These are phyloP conservation scores for Begonia peltatifolia DNA, from an alignment of 306 rosid genomes.

Conservation along the genomic window DNA sequence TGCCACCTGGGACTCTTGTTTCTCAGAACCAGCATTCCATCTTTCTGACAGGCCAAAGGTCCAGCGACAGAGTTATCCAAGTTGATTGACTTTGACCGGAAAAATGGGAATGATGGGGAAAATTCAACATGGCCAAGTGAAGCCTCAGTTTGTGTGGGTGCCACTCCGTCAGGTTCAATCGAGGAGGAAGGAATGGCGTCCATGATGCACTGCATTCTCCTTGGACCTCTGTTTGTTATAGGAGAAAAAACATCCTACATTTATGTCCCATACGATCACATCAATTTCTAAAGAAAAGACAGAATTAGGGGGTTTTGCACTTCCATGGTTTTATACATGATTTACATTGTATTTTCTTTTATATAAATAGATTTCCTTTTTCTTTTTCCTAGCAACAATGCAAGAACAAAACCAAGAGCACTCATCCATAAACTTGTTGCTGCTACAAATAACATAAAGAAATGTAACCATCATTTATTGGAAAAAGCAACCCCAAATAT, in stretches of 20 bases:
- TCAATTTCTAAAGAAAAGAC: neutral
- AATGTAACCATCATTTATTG: no score
- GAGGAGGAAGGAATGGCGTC: slow-evolving; percentile 43
- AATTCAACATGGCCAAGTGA: slow-evolving; percentile 27
- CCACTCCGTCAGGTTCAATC: slow-evolving; percentile 52
- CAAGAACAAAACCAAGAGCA: neutral
- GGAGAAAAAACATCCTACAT: neutral
- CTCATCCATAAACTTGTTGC: no score
- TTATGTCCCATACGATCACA: neutral
- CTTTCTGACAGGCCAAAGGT: slow-evolving; percentile 31
- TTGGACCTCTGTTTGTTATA: slow-evolving; percentile 46
- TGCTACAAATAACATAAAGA: no score
- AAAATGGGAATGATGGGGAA: slow-evolving; percentile 38
- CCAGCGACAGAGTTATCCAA: slow-evolving; percentile 27
- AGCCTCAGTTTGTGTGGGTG: slow-evolving; percentile 54
- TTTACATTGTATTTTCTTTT: neutral
- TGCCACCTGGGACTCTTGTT: slow-evolving; percentile 77
- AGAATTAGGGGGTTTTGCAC: neutral
- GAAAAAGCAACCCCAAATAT: no score
- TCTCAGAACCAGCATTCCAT: slow-evolving; percentile 39
- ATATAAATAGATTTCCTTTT: no score
- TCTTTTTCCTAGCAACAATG: no score
- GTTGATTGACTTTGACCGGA: slow-evolving; percentile 40
- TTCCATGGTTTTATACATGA: neutral
- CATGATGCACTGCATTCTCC: slow-evolving; percentile 65